Percentiles rank a stretch among this genome's conserved stretches.
Evolutionary conservation across 2,329 filamentous ascomycete genomes (phyloP).

Genomic region (Biscogniauxia marginata): DNA sequence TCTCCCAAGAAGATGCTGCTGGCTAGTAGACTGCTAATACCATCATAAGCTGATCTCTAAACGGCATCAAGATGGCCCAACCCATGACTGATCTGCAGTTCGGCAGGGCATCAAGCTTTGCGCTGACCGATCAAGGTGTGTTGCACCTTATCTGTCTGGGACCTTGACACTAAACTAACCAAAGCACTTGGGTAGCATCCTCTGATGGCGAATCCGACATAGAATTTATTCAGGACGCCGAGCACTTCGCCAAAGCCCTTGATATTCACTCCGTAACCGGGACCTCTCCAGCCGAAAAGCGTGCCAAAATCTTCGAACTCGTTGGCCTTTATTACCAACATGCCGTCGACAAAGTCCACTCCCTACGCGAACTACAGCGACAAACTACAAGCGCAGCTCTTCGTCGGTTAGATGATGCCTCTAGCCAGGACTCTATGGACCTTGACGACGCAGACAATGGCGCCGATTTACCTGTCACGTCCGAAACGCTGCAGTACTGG

Average conservation of each 20-base stretch:
- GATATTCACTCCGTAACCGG: constrained; percentile 66
- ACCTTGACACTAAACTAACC: constrained; percentile 13
- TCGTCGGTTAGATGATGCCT: constrained; percentile 32
- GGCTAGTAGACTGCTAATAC: not conserved
- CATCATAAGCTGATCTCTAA: not conserved
- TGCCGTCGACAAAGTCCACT: constrained; percentile 44
- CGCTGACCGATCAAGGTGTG: not conserved
- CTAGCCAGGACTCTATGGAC: constrained; percentile 53
- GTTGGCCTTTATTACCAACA: constrained; percentile 64
- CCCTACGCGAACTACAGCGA: constrained; percentile 42
- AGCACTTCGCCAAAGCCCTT: constrained; percentile 79
- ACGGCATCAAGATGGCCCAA: not conserved
- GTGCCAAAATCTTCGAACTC: constrained; percentile 66
- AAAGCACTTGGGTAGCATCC: constrained; percentile 10
- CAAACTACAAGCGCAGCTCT: constrained; percentile 32
- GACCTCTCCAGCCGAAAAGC: constrained; percentile 52
- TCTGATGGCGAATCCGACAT: constrained; percentile 18
- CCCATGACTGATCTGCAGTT: not conserved
- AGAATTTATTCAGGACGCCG: constrained; percentile 64
- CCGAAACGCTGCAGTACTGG: constrained; percentile 59
- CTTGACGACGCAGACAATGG: constrained; percentile 48
- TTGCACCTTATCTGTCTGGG: constrained; percentile 15
- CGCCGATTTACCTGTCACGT: constrained; percentile 24
- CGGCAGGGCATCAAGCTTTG: not conserved
- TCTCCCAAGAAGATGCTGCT: not conserved